Evolutionary conservation across 176 grass and related monocot species (phyloP).

Genomic region (Oryza officinalis): DNA sequence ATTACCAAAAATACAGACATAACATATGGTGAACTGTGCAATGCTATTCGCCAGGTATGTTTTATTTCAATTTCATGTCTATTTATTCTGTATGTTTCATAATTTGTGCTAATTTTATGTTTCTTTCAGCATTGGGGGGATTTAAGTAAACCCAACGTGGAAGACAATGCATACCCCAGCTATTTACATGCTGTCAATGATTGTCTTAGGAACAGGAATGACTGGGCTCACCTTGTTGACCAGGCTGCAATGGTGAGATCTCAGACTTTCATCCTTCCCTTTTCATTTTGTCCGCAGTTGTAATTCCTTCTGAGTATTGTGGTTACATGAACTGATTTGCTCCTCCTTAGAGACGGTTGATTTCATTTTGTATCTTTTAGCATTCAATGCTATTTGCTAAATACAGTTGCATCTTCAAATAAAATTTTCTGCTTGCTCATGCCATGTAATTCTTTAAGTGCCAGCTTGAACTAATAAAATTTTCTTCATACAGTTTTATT

Average conservation of each 20-base stretch:
- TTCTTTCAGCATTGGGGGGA: constrained; percentile 68
- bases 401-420: constrained; percentile 15
- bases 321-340: constrained; percentile 3
- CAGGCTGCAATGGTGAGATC: constrained; percentile 66
- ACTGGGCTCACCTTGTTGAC: constrained; percentile 85
- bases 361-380: constrained; percentile 15
- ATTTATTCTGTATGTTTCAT: neutral
- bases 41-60: constrained; percentile 63
- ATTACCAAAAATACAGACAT: constrained; percentile 61
- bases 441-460: neutral
- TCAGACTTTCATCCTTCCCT: neutral
- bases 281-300: constrained; percentile 14
- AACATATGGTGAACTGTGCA: constrained; percentile 77
- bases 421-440: neutral
- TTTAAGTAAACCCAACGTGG: constrained; percentile 67
- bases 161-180: constrained; percentile 57
- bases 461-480: neutral
- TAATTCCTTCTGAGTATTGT: constrained; percentile 25
- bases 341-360: neutral
- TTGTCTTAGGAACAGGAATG: constrained; percentile 69
- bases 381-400: constrained; percentile 31
- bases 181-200: constrained; percentile 70
- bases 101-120: constrained; percentile 23
- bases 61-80: constrained; percentile 14
- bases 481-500: neutral